These are phyloP conservation scores for Bathelium albidoporum DNA, from an alignment of 495 filamentous ascomycete species.

Conservation along the genomic window DNA sequence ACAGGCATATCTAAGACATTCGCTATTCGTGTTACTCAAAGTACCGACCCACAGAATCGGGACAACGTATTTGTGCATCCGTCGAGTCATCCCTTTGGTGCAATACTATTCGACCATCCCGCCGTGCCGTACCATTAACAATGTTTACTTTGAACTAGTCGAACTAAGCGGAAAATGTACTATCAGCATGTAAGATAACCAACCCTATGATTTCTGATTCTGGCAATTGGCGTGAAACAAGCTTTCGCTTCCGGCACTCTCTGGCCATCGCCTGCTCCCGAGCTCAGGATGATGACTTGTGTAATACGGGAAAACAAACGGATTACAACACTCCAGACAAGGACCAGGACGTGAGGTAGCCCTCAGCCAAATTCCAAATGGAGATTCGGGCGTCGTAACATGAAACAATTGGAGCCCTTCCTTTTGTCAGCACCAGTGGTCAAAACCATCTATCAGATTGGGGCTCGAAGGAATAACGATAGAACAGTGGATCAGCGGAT, in stretches of 20 bases:
- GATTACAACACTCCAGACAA: neutral
- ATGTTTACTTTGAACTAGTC: neutral
- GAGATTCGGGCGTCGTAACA: too few relatives aligned
- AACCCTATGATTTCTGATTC: too few relatives aligned
- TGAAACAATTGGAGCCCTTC: too few relatives aligned
- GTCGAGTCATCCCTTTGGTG: neutral
- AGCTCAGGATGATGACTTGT: neutral
- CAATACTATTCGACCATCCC: neutral
- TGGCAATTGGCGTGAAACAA: neutral
- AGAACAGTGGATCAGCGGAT: neutral
- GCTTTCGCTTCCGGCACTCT: too few relatives aligned
- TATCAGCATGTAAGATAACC: neutral
- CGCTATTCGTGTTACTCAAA: neutral
- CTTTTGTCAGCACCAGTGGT: too few relatives aligned
- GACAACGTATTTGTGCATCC: neutral
- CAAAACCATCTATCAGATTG: neutral
- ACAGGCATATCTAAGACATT: neutral
- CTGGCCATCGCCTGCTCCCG: neutral
- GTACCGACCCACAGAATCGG: neutral
- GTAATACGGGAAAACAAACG: neutral
- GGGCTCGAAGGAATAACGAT: neutral
- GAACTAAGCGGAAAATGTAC: neutral
- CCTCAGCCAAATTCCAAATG: neutral
- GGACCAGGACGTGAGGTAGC: neutral
- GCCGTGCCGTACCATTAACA: neutral